Percentiles rank a stretch among this genome's conserved stretches.
phyloP scores from a whole-genome alignment of 306 rosid genomes.

The Cucurbita pepo region DNA sequence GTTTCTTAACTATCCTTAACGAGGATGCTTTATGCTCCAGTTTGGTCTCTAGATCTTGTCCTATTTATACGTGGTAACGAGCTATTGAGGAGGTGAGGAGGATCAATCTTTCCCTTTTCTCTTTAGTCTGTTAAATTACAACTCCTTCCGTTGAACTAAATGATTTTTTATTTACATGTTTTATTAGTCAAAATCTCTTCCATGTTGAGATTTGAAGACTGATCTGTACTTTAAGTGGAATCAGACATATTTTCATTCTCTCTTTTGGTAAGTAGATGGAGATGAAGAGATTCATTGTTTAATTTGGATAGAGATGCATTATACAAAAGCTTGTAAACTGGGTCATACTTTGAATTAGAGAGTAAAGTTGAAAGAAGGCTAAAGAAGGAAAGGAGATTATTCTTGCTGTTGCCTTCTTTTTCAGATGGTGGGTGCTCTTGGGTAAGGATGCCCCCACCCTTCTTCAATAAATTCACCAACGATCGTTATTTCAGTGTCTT shows the following conservation, averaged over 20 bases:
- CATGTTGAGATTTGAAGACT: background rate
- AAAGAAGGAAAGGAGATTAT: slow-evolving; percentile 2
- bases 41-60: background rate
- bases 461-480: background rate
- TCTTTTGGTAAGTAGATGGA: background rate
- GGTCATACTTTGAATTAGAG: background rate
- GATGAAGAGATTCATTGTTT: background rate
- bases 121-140: background rate
- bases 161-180: background rate
- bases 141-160: background rate
- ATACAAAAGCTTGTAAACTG: background rate
- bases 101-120: background rate
- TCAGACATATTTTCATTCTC: background rate
- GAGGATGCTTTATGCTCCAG: background rate
- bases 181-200: background rate
- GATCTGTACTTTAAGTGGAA: background rate
- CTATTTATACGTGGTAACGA: background rate
- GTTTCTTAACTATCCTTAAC: background rate
- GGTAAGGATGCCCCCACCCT: background rate
- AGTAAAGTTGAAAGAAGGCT: background rate
- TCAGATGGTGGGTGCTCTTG: background rate
- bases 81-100: background rate
- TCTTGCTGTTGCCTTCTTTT: slow-evolving; percentile 5
- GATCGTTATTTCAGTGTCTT: background rate
- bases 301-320: background rate